Conservation (phyloP, 2,329 filamentous ascomycete genomes). For the Hymenotorrendiella dingleyae region DNA sequence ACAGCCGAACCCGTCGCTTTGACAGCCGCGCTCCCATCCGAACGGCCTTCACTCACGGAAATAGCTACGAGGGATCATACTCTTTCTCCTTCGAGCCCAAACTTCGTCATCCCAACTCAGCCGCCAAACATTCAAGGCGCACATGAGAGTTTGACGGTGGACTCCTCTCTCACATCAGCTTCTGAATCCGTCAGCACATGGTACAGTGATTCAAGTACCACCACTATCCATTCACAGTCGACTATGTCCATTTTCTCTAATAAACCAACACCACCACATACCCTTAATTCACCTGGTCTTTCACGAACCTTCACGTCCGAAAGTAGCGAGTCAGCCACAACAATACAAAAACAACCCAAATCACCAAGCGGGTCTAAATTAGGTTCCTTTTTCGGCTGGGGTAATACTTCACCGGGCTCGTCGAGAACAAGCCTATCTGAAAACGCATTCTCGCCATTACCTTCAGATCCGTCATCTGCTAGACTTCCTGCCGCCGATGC, state of each 20-base stretch:
- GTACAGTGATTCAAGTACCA: slow-evolving; percentile 26
- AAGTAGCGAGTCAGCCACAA: slow-evolving; percentile 23
- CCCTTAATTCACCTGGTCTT: slow-evolving; percentile 18
- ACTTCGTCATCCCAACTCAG: slow-evolving; percentile 18
- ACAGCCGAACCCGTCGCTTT: slow-evolving; percentile 22
- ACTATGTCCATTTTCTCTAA: slow-evolving; percentile 32
- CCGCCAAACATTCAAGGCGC: slow-evolving; percentile 14
- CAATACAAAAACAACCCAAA: slow-evolving; percentile 35
- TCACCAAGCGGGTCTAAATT: slow-evolving; percentile 47
- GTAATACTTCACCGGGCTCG: slow-evolving; percentile 47
- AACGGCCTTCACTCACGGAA: slow-evolving; percentile 10
- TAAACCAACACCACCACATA: slow-evolving; percentile 29
- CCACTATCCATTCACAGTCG: slow-evolving; percentile 22
- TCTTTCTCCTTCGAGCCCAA: slow-evolving; percentile 19
- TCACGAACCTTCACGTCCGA: slow-evolving; percentile 24
- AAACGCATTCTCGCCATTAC: slow-evolving; percentile 50
- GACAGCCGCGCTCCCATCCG: slow-evolving; percentile 15
- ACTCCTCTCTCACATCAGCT: slow-evolving; percentile 24
- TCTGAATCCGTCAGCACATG: slow-evolving; percentile 26
- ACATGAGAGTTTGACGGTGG: slow-evolving; percentile 28
- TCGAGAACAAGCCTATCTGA: slow-evolving; percentile 58
- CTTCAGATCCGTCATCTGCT: slow-evolving; percentile 43
- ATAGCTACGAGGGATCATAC: slow-evolving; percentile 6
- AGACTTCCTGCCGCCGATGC: slow-evolving; percentile 28
- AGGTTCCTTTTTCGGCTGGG: slow-evolving; percentile 64